Conservation (phyloP, 2,329 filamentous ascomycete species). For the Phialemoniopsis sp. region DNA sequence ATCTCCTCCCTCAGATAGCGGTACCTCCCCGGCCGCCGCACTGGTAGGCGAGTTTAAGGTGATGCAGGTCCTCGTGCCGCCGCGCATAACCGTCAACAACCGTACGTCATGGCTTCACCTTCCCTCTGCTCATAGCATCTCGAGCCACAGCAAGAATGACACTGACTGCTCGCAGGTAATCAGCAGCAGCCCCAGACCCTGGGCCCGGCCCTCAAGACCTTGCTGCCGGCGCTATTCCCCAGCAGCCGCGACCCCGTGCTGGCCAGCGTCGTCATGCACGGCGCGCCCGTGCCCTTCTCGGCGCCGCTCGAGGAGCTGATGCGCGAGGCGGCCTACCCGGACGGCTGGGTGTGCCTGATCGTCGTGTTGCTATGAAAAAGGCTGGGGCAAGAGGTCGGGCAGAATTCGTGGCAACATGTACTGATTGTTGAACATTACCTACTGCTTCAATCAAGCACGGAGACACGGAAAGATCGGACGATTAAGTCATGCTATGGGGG, state of each 20-base stretch:
- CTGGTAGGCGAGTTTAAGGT: conserved; percentile 58
- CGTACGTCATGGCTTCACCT: conserved; percentile 20
- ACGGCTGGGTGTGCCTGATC: conserved; percentile 86
- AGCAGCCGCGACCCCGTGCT: conserved; percentile 80
- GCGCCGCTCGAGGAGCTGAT: conserved; percentile 81
- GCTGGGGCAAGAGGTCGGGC: too few relatives aligned
- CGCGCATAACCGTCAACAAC: conserved; percentile 24
- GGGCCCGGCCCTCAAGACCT: conserved; percentile 69
- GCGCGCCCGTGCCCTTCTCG: conserved; percentile 73
- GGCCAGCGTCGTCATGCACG: conserved; percentile 82
- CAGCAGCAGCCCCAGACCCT: conserved; percentile 44
- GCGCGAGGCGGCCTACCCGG: conserved; percentile 77
- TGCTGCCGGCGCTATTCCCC: conserved; percentile 81
- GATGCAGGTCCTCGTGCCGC: conserved; percentile 70
- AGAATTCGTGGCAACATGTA: too few relatives aligned
- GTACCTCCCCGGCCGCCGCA: conserved; percentile 10
- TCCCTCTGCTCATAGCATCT: neutral
- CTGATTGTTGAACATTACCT: too few relatives aligned
- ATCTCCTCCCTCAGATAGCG: conserved; percentile 31
- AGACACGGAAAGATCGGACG: too few relatives aligned
- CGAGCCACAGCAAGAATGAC: conserved; percentile 48
- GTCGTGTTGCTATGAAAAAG: conserved; percentile 60
- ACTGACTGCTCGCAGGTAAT: conserved; percentile 17
- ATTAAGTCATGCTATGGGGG: too few relatives aligned
- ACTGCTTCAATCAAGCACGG: too few relatives aligned